A percentile compares a stretch with the other conserved stretches of the same genome.
Evolutionary conservation across 768 basidiomycete species (phyloP).

Genomic region (Boletus sp.): DNA sequence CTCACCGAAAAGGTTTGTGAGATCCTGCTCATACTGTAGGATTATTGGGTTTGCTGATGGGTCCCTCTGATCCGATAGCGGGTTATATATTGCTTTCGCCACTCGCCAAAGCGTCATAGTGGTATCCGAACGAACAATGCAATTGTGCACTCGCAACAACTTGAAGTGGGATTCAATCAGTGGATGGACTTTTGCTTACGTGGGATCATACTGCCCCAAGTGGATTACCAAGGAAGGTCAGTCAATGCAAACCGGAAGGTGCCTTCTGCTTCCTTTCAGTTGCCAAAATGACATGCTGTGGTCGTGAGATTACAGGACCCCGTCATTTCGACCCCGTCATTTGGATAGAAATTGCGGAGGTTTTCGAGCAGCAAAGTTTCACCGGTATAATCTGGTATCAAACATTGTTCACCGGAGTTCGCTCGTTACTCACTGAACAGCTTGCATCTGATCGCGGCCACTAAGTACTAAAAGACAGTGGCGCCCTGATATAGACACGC

Average conservation of each 20-base stretch:
- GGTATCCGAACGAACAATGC: constrained; percentile 22
- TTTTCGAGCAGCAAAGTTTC: neutral
- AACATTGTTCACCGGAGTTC: constrained; percentile 1
- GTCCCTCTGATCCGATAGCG: neutral
- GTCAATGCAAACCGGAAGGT: constrained; percentile 12
- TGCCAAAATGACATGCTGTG: constrained; percentile 4
- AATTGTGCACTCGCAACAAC: constrained; percentile 6
- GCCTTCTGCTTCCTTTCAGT: neutral
- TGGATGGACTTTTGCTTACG: constrained; percentile 13
- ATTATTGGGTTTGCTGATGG: neutral
- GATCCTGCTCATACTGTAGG: constrained; percentile 30
- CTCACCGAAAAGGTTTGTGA: constrained; percentile 32
- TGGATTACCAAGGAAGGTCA: constrained; percentile 1
- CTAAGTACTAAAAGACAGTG: neutral
- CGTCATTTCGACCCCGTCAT: neutral
- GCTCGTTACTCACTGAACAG: neutral
- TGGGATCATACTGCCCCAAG: neutral
- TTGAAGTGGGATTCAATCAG: constrained; percentile 9
- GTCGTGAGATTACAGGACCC: neutral
- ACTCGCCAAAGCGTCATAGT: constrained; percentile 24
- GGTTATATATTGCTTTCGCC: constrained; percentile 28
- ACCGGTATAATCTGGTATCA: neutral
- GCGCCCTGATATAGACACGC: neutral
- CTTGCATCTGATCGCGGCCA: neutral
- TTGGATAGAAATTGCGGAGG: neutral